Conservation (phyloP, 352 stramenopile genomes). For the Phytopythium cucurbitacearum region DNA sequence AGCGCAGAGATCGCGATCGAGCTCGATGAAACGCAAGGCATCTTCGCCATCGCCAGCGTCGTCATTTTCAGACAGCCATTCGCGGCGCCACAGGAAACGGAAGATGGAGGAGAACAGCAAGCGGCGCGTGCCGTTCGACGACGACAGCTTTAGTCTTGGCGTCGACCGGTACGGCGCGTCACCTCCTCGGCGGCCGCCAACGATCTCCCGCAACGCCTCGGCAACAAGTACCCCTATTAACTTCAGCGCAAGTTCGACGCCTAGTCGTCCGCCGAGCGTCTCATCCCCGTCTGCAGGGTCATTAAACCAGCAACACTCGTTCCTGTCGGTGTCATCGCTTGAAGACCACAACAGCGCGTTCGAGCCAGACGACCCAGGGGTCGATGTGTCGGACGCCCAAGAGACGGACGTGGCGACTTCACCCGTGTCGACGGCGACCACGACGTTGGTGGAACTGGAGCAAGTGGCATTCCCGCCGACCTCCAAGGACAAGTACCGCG, state of each 20-base stretch:
- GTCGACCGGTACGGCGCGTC: conserved; percentile 17
- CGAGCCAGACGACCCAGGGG: conserved; percentile 3
- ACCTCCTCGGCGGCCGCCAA: conserved; percentile 19
- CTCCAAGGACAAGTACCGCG: conserved; percentile 17
- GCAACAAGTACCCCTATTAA: background rate
- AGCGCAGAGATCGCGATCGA: too few relatives aligned
- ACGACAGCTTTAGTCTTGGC: conserved; percentile 19
- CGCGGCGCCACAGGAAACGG: too few relatives aligned
- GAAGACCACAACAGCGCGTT: conserved; percentile 4
- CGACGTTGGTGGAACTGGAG: conserved; percentile 21
- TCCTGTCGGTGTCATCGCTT: conserved; percentile 1
- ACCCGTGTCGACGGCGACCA: background rate
- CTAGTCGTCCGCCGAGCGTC: background rate
- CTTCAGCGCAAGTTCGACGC: background rate
- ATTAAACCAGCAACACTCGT: conserved; percentile 2
- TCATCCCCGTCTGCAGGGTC: background rate
- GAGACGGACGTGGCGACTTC: too few relatives aligned
- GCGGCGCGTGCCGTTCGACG: conserved; percentile 3
- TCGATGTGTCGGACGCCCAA: too few relatives aligned
- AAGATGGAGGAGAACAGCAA: too few relatives aligned
- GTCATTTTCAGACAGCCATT: too few relatives aligned
- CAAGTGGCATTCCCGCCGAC: conserved; percentile 24
- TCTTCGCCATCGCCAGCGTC: too few relatives aligned
- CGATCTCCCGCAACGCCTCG: conserved; percentile 1
- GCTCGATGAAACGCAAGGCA: too few relatives aligned